phyloP scores from a whole-genome alignment of 2,329 filamentous ascomycete species.

The Fusarium citri region DNA sequence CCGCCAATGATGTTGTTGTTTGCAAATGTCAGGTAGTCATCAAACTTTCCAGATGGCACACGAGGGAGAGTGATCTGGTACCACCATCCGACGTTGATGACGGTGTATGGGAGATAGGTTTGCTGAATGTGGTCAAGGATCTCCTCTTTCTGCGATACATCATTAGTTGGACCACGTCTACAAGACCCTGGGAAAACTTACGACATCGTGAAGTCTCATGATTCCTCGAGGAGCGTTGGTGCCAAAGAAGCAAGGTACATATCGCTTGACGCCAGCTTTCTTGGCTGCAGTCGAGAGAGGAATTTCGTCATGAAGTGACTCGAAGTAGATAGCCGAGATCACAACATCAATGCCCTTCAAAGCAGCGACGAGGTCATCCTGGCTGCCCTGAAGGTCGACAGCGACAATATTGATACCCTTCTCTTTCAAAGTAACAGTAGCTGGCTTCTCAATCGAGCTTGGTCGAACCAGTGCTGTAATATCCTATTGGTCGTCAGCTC shows the following conservation, averaged over 20 bases:
- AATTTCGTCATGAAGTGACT: slow-evolving; percentile 58
- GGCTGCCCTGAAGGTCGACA: slow-evolving; percentile 56
- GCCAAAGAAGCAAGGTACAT: slow-evolving; percentile 64
- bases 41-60: slow-evolving; percentile 11
- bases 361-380: slow-evolving; percentile 55
- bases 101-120: slow-evolving; percentile 63
- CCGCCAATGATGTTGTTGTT: slow-evolving; percentile 13
- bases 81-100: slow-evolving; percentile 20
- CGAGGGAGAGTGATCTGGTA: slow-evolving; percentile 8
- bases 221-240: slow-evolving; percentile 56
- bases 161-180: background rate
- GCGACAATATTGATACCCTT: slow-evolving; percentile 58
- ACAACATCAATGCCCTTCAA: slow-evolving; percentile 59
- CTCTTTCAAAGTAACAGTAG: slow-evolving; percentile 53
- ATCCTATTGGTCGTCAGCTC: slow-evolving; percentile 47
- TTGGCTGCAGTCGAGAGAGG: slow-evolving; percentile 61
- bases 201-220: slow-evolving; percentile 27
- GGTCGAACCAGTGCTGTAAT: slow-evolving; percentile 61
- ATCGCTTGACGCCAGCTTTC: slow-evolving; percentile 61
- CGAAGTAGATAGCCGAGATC: slow-evolving; percentile 49
- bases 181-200: background rate
- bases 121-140: slow-evolving; percentile 62
- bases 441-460: slow-evolving; percentile 59
- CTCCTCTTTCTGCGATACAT: slow-evolving; percentile 56
- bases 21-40: background rate